phyloP scores from a whole-genome alignment of 2,329 filamentous ascomycete species.

The Penicillium sumatraense region DNA sequence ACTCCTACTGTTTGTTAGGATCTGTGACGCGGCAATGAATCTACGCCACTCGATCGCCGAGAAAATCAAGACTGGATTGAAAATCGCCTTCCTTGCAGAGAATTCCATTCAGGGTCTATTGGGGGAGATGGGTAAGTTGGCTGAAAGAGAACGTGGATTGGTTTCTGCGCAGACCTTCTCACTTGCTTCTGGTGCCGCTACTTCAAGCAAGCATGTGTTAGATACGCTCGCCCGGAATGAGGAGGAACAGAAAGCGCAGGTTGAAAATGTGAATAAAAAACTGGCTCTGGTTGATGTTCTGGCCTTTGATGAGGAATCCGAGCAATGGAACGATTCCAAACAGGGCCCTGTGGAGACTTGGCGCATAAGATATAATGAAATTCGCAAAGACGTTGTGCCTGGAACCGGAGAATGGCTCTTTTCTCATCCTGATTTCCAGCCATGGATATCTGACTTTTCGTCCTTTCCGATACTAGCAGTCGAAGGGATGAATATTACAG shows the following conservation, averaged over 20 bases:
- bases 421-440: not conserved
- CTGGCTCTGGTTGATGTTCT: not conserved
- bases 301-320: not conserved
- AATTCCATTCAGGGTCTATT: not conserved
- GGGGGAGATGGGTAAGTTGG: not conserved
- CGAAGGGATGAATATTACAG: not conserved
- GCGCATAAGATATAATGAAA: not conserved
- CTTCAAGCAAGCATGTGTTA: not conserved
- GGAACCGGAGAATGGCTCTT: not conserved
- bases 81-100: not conserved
- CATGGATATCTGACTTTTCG: not conserved
- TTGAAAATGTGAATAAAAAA: not conserved
- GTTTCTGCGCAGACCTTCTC: not conserved
- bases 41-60: not conserved
- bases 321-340: not conserved
- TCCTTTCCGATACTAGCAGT: not conserved
- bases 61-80: not conserved
- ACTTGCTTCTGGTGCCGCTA: not conserved
- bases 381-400: not conserved
- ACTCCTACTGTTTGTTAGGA: not conserved
- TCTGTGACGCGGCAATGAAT: not conserved
- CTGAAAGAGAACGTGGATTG: not conserved
- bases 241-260: not conserved
- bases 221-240: not conserved
- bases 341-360: not conserved